phyloP scores from a whole-genome alignment of 1,284 basidiomycete species.

The Anthracocystis panici-leucophaei region DNA sequence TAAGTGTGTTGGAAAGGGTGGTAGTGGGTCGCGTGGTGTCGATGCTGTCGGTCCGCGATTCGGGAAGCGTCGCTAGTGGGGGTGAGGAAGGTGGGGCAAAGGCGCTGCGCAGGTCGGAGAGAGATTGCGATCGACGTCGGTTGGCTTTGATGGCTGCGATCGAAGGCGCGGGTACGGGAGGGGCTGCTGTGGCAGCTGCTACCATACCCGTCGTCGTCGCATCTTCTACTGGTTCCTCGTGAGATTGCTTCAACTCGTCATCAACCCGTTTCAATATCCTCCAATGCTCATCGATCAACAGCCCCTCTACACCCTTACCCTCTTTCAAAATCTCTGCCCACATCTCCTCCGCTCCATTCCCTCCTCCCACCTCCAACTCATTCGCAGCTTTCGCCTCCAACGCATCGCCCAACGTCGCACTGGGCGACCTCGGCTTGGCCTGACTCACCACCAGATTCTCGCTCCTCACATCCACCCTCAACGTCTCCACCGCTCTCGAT shows the following conservation, averaged over 20 bases:
- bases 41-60: neutral
- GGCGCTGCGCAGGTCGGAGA: slow-evolving; percentile 25
- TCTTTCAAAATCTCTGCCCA: slow-evolving; percentile 40
- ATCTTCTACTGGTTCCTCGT: neutral
- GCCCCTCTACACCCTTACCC: slow-evolving; percentile 7
- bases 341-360: slow-evolving; percentile 15
- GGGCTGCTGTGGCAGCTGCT: neutral
- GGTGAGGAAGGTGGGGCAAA: neutral
- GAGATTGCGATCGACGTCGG: slow-evolving; percentile 30
- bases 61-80: slow-evolving; percentile 4
- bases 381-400: slow-evolving; percentile 36
- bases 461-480: slow-evolving; percentile 46
- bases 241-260: slow-evolving; percentile 8
- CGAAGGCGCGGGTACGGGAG: neutral
- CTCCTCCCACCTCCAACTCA: slow-evolving; percentile 13
- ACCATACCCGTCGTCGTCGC: neutral
- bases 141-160: slow-evolving; percentile 11
- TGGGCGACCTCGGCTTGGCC: slow-evolving; percentile 36
- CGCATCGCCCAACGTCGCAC: slow-evolving; percentile 43
- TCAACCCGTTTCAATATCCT: slow-evolving; percentile 49
- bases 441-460: slow-evolving; percentile 51
- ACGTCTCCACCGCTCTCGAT: slow-evolving; percentile 14
- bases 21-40: neutral
- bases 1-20: slow-evolving; percentile 2
- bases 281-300: slow-evolving; percentile 55